Evolutionary conservation across 306 rosid species (phyloP).

Genomic region (Arachis stenosperma): DNA sequence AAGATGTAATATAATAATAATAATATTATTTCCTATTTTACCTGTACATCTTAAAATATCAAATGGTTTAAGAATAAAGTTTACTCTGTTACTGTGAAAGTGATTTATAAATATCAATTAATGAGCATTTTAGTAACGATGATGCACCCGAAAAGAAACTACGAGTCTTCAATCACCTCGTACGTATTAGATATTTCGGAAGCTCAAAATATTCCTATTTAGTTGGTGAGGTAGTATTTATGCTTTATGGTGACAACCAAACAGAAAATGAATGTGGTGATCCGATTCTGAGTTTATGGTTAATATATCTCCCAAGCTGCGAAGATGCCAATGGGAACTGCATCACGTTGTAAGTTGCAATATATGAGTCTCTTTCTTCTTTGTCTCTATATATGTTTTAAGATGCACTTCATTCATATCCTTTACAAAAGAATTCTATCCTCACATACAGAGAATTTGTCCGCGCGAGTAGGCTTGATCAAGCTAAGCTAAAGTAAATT

Average conservation of each 20-base stretch:
- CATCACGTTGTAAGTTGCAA: not conserved
- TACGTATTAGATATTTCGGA: not conserved
- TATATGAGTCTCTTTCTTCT: too few species aligned
- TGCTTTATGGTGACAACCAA: not conserved
- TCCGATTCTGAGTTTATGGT: not conserved
- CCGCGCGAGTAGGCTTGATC: not conserved
- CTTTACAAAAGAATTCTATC: not conserved
- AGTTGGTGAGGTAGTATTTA: not conserved
- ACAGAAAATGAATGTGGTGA: not conserved
- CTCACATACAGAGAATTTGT: not conserved
- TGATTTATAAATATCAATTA: not conserved
- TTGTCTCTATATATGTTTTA: too few species aligned
- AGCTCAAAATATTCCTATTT: not conserved
- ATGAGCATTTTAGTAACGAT: not conserved
- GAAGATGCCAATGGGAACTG: not conserved
- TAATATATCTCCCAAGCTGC: not conserved
- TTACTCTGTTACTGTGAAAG: not conserved
- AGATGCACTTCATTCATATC: not conserved
- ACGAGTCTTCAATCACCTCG: not conserved
- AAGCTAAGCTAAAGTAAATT: constrained; percentile 25
- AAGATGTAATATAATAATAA: too few species aligned
- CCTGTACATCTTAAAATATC: not conserved
- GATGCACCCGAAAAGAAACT: not conserved
- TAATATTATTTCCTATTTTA: too few species aligned
- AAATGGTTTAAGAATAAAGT: not conserved